Evolutionary conservation across 1,284 basidiomycete species (phyloP).

Genomic region (Fomitopsis palustris): DNA sequence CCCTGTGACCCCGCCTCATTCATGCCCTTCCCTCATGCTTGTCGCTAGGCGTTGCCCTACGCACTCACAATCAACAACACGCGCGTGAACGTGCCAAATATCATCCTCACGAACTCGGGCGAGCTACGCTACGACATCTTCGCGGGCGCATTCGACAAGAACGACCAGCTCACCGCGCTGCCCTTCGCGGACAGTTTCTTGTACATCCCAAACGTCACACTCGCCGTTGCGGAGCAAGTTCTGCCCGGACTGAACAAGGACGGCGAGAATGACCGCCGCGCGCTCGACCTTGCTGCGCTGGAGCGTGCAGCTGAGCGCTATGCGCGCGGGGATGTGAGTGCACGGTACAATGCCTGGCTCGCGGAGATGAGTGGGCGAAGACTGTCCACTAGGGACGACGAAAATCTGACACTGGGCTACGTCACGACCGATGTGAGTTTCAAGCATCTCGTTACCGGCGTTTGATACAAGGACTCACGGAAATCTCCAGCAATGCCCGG

Average conservation of each 20-base stretch:
- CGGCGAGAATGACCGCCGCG: slow-evolving; percentile 32
- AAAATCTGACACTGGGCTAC: slow-evolving; percentile 64
- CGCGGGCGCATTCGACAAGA: slow-evolving; percentile 68
- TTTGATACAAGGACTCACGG: background rate
- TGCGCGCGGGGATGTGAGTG: slow-evolving; percentile 48
- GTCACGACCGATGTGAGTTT: slow-evolving; percentile 65
- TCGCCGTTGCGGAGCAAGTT: slow-evolving; percentile 48
- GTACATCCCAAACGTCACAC: slow-evolving; percentile 51
- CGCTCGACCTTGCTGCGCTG: slow-evolving; percentile 21
- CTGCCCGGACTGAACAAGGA: slow-evolving; percentile 51
- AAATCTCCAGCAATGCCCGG: slow-evolving; percentile 56
- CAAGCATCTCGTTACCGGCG: slow-evolving; percentile 3
- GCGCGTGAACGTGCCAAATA: slow-evolving; percentile 53
- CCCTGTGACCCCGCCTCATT: background rate
- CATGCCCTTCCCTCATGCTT: background rate
- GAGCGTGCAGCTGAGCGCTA: slow-evolving; percentile 40
- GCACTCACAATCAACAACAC: slow-evolving; percentile 62
- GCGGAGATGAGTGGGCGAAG: slow-evolving; percentile 46
- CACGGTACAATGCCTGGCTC: slow-evolving; percentile 51
- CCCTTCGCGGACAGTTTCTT: slow-evolving; percentile 62
- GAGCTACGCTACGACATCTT: slow-evolving; percentile 75
- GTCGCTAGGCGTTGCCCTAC: slow-evolving; percentile 44
- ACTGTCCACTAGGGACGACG: slow-evolving; percentile 31
- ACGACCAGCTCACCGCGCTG: slow-evolving; percentile 73
- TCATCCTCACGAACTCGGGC: slow-evolving; percentile 74